Evolutionary conservation across 2,329 filamentous ascomycete genomes (phyloP).

Genomic region (Penicillium thymicola): DNA sequence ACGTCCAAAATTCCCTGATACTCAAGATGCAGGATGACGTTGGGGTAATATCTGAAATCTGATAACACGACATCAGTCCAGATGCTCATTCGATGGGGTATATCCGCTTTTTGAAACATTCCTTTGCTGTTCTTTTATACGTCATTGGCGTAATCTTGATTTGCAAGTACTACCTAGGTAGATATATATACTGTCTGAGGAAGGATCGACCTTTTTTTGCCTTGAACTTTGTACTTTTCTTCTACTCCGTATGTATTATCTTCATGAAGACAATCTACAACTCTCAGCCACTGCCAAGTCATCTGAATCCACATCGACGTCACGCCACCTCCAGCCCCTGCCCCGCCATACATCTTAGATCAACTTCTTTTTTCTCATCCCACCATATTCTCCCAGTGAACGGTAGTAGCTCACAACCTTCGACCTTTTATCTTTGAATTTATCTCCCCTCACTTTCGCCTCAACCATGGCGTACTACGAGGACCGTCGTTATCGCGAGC

Average conservation of each 20-base stretch:
- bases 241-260: neutral
- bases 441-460: neutral
- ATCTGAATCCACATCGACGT: constrained; percentile 24
- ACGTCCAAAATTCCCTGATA: neutral
- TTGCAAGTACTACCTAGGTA: neutral
- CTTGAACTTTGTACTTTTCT: neutral
- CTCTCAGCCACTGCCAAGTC: constrained; percentile 10
- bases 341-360: constrained; percentile 15
- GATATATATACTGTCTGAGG: constrained; percentile 1
- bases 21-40: constrained; percentile 17
- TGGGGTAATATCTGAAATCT: neutral
- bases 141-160: neutral
- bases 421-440: constrained; percentile 9
- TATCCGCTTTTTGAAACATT: neutral
- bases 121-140: neutral
- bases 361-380: constrained; percentile 9
- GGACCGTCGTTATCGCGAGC: constrained; percentile 26
- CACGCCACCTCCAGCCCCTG: constrained; percentile 23
- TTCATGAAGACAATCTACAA: neutral
- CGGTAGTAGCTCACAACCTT: constrained; percentile 14
- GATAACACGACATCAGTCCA: neutral
- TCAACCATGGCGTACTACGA: constrained; percentile 39
- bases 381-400: constrained; percentile 13
- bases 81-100: constrained; percentile 5
- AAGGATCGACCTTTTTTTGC: neutral